Evolutionary conservation across 2,329 filamentous ascomycete genomes (phyloP), one percentile per base, ranked within the genome.

Genomic region (Simplicillium sp.): DNA sequence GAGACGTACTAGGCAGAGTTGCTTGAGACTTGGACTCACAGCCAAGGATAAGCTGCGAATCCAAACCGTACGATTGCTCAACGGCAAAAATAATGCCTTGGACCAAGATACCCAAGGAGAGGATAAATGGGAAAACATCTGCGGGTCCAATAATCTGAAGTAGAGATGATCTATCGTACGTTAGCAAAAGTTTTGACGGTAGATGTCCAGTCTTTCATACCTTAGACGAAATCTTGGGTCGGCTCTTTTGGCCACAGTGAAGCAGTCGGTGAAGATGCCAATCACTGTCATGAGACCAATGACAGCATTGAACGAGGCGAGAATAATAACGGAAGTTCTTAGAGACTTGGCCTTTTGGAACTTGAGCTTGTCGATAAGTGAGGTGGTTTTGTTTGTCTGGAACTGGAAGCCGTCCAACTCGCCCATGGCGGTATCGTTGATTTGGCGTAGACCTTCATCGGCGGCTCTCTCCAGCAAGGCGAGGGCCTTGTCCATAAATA

Each of bases 251-350:
- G 62, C 56, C 41, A 55, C 60, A 41, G 61, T 61, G 52, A 75
- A 78, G 48, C 68, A 70, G 46, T 79, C 72, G 54, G 71, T 72
- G 33, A 77, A 55, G 39, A 82, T 80, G 18, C 74, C 74, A 18
- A 65, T 48, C 9, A 73, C 71, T 7, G 75, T 77, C 14, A 67
- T 65, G 42, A 76, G 68, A 4, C 76, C 75, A 14, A 73, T 73
- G 39, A 78, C 54, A 16, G 74, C 66, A 55, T 82, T 82, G 61
- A 81, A 80, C 41, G 66, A 60, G 29, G 77, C 71, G 41, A 82
- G 64, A 44, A 80, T 75, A 42, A 81, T 71, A 34, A 74, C 75
- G 17, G 76, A 79, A 14, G 72, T 77, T 48, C 78, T 67, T 50
- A 79, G 66, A 29, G 75, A 79, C 51, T 70, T 77, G 46, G 69